Conservation (phyloP, 2,329 filamentous ascomycete species). For the Salinomyces thailandicus region DNA sequence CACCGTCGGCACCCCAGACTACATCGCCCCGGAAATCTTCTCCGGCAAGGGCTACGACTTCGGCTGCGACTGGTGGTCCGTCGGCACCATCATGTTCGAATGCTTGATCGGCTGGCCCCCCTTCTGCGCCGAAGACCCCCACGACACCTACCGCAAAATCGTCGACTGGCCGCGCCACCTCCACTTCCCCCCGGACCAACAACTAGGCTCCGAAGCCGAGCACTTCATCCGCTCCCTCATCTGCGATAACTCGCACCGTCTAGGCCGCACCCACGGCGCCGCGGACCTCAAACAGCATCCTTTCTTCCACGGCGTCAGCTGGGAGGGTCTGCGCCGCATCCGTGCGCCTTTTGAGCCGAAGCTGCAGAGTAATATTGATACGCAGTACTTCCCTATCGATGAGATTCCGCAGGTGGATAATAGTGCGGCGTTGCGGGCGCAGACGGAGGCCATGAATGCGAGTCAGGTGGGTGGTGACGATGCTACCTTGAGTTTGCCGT, state of each 20-base stretch:
- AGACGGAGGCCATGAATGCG: slow-evolving; percentile 52
- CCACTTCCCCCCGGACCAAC: slow-evolving; percentile 93
- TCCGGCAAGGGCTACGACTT: slow-evolving; percentile 92
- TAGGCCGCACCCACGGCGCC: slow-evolving; percentile 71
- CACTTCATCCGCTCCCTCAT: slow-evolving; percentile 88
- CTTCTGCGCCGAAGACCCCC: slow-evolving; percentile 94
- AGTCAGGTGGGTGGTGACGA: slow-evolving; percentile 62
- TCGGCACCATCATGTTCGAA: slow-evolving; percentile 99
- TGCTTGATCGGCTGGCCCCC: slow-evolving; percentile 97
- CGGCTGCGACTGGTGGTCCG: slow-evolving; percentile 97
- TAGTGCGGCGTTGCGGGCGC: slow-evolving; percentile 72
- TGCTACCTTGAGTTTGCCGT: slow-evolving; percentile 90
- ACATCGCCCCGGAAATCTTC: slow-evolving; percentile 97
- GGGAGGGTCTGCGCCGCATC: slow-evolving; percentile 84
- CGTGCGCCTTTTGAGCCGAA: slow-evolving; percentile 93
- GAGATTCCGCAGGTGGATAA: slow-evolving; percentile 97
- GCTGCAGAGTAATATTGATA: slow-evolving; percentile 85
- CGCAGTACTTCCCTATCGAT: slow-evolving; percentile 96
- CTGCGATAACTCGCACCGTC: slow-evolving; percentile 83
- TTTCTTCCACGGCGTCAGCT: slow-evolving; percentile 95
- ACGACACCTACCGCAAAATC: slow-evolving; percentile 98
- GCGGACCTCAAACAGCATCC: slow-evolving; percentile 87
- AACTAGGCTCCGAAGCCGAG: slow-evolving; percentile 78
- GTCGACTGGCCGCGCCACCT: slow-evolving; percentile 94
- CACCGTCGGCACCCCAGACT: slow-evolving; percentile 94